A percentile compares a stretch with the other conserved stretches of the same genome.
Conservation (phyloP, 305 asterid genomes). For the Vinca major region DNA sequence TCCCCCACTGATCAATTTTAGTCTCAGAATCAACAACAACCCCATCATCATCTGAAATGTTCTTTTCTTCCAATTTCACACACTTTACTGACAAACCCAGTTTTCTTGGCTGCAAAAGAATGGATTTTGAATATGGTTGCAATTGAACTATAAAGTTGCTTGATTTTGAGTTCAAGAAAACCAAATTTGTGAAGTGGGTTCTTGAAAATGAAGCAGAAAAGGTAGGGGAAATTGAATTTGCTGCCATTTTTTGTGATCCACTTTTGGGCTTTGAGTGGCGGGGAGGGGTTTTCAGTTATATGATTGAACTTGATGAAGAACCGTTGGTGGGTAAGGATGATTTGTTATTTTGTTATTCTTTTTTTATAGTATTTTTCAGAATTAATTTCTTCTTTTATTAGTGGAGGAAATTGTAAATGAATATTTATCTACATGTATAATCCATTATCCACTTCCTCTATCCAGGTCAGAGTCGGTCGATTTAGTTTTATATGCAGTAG, state of each 20-base stretch:
- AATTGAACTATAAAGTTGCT: conserved; percentile 18
- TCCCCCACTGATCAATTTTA: conserved; percentile 50
- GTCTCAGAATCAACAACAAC: conserved; percentile 26
- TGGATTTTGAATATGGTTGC: conserved; percentile 13
- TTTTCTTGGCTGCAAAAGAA: conserved; percentile 22
- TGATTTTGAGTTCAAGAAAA: conserved; percentile 33
- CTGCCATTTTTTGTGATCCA: conserved; percentile 37
- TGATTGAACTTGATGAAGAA: background rate
- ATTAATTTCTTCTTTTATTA: no score
- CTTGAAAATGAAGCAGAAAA: conserved; percentile 32
- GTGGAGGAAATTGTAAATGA: no score
- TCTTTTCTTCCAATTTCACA: conserved; percentile 56
- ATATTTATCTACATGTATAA: no score
- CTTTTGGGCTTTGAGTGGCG: conserved; percentile 20
- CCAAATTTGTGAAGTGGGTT: conserved; percentile 29
- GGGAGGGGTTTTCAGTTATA: conserved; percentile 20
- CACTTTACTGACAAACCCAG: conserved; percentile 32
- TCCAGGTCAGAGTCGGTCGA: no score
- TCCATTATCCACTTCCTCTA: no score
- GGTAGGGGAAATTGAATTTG: conserved; percentile 32
- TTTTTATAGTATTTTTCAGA: no score
- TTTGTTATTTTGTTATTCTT: background rate
- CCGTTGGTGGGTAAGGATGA: background rate
- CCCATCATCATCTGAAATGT: conserved; percentile 26
- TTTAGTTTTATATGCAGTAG: no score